Evolutionary conservation across 805 yeast species (phyloP).

Genomic region (Komagataella ulmi): DNA sequence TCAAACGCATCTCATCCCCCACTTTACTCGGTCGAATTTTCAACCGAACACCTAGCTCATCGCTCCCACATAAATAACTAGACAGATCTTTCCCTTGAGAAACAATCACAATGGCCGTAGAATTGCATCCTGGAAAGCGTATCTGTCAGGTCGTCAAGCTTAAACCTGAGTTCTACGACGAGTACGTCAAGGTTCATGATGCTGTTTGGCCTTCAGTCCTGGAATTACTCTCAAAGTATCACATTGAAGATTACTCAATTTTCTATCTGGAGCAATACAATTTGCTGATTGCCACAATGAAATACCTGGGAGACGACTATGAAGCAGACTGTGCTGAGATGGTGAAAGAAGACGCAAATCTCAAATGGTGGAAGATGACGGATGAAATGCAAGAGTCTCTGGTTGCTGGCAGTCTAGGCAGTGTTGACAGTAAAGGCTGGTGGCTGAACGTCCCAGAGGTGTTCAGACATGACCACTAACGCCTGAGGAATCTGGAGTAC

Average conservation of each 20-base stretch:
- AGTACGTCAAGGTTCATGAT: slow-evolving; percentile 20
- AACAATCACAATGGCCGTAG: neutral
- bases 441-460: slow-evolving; percentile 24
- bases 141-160: slow-evolving; percentile 25
- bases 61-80: neutral
- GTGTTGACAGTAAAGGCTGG: slow-evolving; percentile 25
- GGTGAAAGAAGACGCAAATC: slow-evolving; percentile 21
- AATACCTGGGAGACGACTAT: slow-evolving; percentile 25
- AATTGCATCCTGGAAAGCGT: slow-evolving; percentile 20
- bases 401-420: slow-evolving; percentile 22
- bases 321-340: slow-evolving; percentile 19
- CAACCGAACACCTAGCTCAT: neutral
- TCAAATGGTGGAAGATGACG: slow-evolving; percentile 26
- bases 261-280: slow-evolving; percentile 18
- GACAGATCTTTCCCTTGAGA: neutral
- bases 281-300: slow-evolving; percentile 22
- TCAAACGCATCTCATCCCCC: neutral
- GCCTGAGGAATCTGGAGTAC: neutral
- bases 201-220: slow-evolving; percentile 19
- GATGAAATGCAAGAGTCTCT: slow-evolving; percentile 25
- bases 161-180: slow-evolving; percentile 23
- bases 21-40: neutral
- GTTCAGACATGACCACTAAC: slow-evolving; percentile 18
- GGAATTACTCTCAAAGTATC: slow-evolving; percentile 18
- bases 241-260: slow-evolving; percentile 27